Evolutionary conservation across 495 filamentous ascomycete species (phyloP), one percentile per base, ranked within the genome.

Genomic region (Achaetomiella virescens): DNA sequence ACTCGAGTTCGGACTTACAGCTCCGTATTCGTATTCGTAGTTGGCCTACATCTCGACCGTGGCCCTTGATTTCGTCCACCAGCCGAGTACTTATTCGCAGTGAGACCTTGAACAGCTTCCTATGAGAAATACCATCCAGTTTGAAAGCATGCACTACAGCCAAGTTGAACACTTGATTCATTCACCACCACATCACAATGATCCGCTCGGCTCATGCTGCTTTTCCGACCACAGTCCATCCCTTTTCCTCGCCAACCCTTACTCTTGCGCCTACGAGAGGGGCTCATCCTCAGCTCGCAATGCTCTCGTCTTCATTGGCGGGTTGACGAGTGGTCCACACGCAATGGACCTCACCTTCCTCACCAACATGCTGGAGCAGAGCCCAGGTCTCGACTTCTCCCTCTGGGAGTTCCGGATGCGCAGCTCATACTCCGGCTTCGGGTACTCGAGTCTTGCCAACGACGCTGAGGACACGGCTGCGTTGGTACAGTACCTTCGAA

Each of bases 301-400:
- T 72, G 83, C 81, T 22, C 71, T 95, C n/a, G 73, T 96, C 58
- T 91, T 90, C 69, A 76, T 95, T 47, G 84, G 83, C 57, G 90
- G 91, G 10, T 79, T 96, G 44, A 83, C 79, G 36, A 87, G 88
- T 68, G 88, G 87, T 6, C 76, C 90, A 40, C 76, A 81, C 50
- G 33, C 42, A 6, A 55, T 45, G 3, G 35, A 48, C 7, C 20
- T 49, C 21, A 14, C n/a, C 21, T 44, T 52, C 45, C 33, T 55
- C 0, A 17, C 14, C n/a, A 41, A 29, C 8, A 33, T 17, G 14
- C 9, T 54, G 12, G 36, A 31, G 24, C 22, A 45, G 24, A 12
- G 22, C 24, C 17, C 29, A 11, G 86, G 83, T 0, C 36, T 69
- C n/a, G 54, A 56, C 44, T 73, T 62, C 48, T 69, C 71, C 1